Evolutionary conservation across 441 rosid species (phyloP).

Genomic region (Sinapis alba): DNA sequence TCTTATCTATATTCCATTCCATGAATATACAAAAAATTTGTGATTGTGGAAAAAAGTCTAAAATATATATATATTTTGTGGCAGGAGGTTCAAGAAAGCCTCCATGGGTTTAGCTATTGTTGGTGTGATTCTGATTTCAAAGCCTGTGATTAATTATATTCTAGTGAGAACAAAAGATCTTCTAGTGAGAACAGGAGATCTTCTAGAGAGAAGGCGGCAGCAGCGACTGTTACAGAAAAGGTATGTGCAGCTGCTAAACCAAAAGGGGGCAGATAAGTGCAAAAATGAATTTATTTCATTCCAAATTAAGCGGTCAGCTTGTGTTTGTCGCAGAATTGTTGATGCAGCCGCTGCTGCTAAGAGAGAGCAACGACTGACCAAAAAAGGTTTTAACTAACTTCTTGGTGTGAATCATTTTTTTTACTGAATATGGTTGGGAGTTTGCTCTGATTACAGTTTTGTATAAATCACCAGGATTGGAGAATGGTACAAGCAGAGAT

Average conservation of each 20-base stretch:
- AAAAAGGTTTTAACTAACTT: neutral
- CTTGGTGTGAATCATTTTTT: neutral
- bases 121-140: slow-evolving; percentile 1
- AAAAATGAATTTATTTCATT: neutral
- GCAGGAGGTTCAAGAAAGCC: neutral
- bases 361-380: neutral
- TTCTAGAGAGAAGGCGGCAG: neutral
- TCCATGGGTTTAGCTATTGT: neutral
- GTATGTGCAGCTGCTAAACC: neutral
- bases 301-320: neutral
- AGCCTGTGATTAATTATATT: neutral
- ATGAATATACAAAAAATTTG: neutral
- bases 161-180: neutral
- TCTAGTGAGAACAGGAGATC: neutral
- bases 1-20: neutral
- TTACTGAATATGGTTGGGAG: neutral
- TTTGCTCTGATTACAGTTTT: neutral
- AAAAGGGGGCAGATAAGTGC: neutral
- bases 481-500: neutral
- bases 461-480: neutral
- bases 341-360: neutral
- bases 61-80: slow-evolving; percentile 1
- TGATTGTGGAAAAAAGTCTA: slow-evolving; percentile 7
- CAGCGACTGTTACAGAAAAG: neutral
- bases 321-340: neutral